Conservation (phyloP, 257 asterid genomes). For the Eucommia ulmoides region DNA sequence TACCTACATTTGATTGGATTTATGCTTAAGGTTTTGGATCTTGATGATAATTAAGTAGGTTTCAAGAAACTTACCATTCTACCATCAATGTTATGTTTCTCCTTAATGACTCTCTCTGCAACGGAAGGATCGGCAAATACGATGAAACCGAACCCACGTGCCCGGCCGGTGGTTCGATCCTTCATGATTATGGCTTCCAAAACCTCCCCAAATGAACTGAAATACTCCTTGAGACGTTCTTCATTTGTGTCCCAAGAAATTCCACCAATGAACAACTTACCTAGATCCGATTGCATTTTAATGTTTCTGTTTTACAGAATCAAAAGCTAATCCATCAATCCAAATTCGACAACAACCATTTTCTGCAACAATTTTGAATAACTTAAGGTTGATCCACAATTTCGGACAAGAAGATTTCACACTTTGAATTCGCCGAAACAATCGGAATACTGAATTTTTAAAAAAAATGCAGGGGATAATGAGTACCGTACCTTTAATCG, state of each 20-base stretch:
- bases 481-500: background rate
- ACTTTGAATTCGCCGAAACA: no score
- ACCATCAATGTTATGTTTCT: slow-evolving; percentile 37
- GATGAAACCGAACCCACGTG: slow-evolving; percentile 47
- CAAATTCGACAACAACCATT: slow-evolving; percentile 18
- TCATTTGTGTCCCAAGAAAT: slow-evolving; percentile 46
- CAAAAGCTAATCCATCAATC: slow-evolving; percentile 24
- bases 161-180: slow-evolving; percentile 48
- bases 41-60: background rate
- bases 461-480: slow-evolving; percentile 1
- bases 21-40: slow-evolving; percentile 30
- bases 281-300: slow-evolving; percentile 34
- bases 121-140: slow-evolving; percentile 34
- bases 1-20: slow-evolving; percentile 50
- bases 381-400: slow-evolving; percentile 5
- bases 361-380: slow-evolving; percentile 15
- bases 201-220: slow-evolving; percentile 34
- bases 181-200: slow-evolving; percentile 41
- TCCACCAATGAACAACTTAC: slow-evolving; percentile 44
- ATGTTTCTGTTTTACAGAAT: slow-evolving; percentile 9
- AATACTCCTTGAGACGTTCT: slow-evolving; percentile 37
- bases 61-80: slow-evolving; percentile 26
- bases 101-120: slow-evolving; percentile 44
- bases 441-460: no score
- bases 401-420: no score